Percentiles rank a stretch among this genome's conserved stretches.
These are phyloP conservation scores for Puccinia triticina DNA, from an alignment of 1,284 basidiomycete genomes.

Conservation along the genomic window DNA sequence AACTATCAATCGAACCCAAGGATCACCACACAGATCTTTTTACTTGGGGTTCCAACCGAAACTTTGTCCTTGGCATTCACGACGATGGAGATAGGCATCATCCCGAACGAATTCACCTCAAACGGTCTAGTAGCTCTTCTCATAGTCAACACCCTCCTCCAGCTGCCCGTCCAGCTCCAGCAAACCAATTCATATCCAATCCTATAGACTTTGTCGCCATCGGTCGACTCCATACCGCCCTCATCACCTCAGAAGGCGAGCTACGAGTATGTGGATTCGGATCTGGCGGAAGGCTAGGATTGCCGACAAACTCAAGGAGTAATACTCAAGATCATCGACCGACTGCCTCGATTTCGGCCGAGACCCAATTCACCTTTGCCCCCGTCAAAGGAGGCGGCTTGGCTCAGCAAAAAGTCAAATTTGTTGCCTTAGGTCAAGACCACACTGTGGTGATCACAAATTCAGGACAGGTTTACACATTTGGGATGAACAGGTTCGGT, in stretches of 20 bases:
- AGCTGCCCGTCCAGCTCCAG: constrained; percentile 54
- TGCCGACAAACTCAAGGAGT: constrained; percentile 27
- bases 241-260: constrained; percentile 54
- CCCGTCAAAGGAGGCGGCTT: constrained; percentile 67
- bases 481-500: constrained; percentile 84
- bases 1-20: constrained; percentile 52
- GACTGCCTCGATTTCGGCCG: constrained; percentile 56
- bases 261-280: constrained; percentile 83
- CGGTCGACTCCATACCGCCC: constrained; percentile 38
- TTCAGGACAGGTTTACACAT: constrained; percentile 80
- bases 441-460: constrained; percentile 85
- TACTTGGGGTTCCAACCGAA: constrained; percentile 86
- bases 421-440: constrained; percentile 85
- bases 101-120: constrained; percentile 76
- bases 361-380: constrained; percentile 75
- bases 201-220: constrained; percentile 29
- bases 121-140: constrained; percentile 58
- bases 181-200: constrained; percentile 25
- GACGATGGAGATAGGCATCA: constrained; percentile 77
- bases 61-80: constrained; percentile 71
- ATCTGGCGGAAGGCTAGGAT: constrained; percentile 70
- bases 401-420: constrained; percentile 65
- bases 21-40: constrained; percentile 66
- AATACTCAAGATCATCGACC: neutral
- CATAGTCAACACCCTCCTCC: constrained; percentile 54